These are phyloP conservation scores for Blastobotrys indianensis DNA, from an alignment of 1,139 yeast genomes.

Conservation along the genomic window DNA sequence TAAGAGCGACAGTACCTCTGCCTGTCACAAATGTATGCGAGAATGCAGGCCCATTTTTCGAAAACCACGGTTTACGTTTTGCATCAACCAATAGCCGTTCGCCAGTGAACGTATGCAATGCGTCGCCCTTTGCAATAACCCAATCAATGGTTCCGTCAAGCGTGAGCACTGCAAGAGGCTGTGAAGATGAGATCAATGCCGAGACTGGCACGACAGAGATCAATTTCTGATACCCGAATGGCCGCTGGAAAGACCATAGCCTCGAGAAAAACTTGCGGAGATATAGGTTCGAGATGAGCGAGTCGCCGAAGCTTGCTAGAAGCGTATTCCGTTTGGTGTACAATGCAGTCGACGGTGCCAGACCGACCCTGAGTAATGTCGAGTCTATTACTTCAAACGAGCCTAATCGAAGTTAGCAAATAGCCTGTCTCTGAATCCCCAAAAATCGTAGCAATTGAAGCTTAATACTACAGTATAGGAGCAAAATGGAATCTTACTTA, in stretches of 20 bases:
- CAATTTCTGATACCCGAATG: conserved; percentile 18
- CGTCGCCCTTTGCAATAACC: conserved; percentile 24
- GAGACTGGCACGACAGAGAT: conserved; percentile 18
- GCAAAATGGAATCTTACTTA: not conserved
- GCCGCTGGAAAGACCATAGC: conserved; percentile 15
- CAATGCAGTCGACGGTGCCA: conserved; percentile 46
- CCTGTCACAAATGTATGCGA: conserved; percentile 33
- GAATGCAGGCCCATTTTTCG: conserved; percentile 20
- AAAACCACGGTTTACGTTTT: conserved; percentile 18
- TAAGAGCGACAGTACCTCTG: conserved; percentile 35
- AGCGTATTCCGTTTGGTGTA: conserved; percentile 41
- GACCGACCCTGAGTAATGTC: conserved; percentile 40
- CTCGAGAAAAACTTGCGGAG: conserved; percentile 13
- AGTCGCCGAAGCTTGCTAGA: conserved; percentile 37
- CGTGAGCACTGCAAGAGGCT: conserved; percentile 31
- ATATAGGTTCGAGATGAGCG: conserved; percentile 19
- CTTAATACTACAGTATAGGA: too few species aligned
- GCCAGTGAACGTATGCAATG: conserved; percentile 30
- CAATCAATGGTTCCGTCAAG: conserved; percentile 38
- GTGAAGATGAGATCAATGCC: conserved; percentile 16
- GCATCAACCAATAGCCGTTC: conserved; percentile 26
- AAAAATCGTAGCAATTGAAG: too few species aligned
- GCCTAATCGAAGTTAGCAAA: not conserved
- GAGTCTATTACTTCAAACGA: conserved; percentile 17
- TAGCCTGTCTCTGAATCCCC: too few species aligned